Base-by-base conservation (phyloP, 2,329 filamentous ascomycete genomes). In the Fusarium virguliforme region DNA sequence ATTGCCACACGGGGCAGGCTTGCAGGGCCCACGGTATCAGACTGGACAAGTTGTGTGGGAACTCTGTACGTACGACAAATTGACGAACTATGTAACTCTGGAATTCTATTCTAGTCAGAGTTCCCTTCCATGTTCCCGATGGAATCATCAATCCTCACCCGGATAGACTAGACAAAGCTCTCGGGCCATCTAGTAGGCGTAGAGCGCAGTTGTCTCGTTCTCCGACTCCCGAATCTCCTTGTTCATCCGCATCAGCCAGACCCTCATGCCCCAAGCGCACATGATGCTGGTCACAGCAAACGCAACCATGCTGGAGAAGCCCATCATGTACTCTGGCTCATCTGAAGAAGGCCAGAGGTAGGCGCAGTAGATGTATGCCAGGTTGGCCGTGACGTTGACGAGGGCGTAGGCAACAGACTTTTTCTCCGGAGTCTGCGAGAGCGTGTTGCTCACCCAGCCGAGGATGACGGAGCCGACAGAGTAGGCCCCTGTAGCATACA, bases 371-470 rank as follows among this genome's bases (percentile, higher is more conserved):
- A 64, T 60, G 55, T 59, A 64, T 1, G 61, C 61, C 41, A 64
- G 22, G 35, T 64, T 64, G 35, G 61, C 54, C 8, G 54, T 60
- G 54, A 60, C 61, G 26, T 82, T 84, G 18, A 83, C 81, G 30
- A 84, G 78, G 15, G 79, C 78, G 4, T 83, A 70, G 3, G 78
- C 75, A 8, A 78, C 77, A 1, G 82, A 81, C 64, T 83, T 83
- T 74, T 83, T 83, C 70, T 84, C 82, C 8, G 78, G 80, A 0
- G 81, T 83, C 60, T 83, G 82, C 1, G 80, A 80, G 30, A 81
- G 79, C 0, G 80, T 82, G 4, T 75, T 75, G 0, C 74, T 76
- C 0, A 81, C 80, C 82, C 81, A 84, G 8, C 81, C 81, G 6
- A 83, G 74, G 18, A 82, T 81, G 55, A 83, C 76, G 8, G 76